Conservation (phyloP, 768 basidiomycete genomes). For the Ramaria sp. region DNA sequence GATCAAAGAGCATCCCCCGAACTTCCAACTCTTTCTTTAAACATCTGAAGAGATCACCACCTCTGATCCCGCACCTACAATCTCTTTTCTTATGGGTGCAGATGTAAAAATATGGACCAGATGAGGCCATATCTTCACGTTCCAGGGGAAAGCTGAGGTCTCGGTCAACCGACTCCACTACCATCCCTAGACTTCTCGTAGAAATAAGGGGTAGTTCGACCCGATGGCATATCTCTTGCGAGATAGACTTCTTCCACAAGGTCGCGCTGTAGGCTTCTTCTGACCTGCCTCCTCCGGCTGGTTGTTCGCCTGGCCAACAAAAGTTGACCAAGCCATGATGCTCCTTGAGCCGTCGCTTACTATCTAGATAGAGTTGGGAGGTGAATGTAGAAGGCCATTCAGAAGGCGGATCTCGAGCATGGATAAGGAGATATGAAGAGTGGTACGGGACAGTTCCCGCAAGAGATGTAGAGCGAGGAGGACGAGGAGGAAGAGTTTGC, state of each 20-base stretch:
- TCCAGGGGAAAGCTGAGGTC: slow-evolving; percentile 6
- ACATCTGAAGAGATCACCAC: slow-evolving; percentile 43
- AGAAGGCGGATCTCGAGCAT: slow-evolving; percentile 36
- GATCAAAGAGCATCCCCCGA: slow-evolving; percentile 18
- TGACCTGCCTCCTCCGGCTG: slow-evolving; percentile 10
- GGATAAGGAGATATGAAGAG: slow-evolving; percentile 44
- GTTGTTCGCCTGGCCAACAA: slow-evolving; percentile 32
- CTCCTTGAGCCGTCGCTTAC: slow-evolving; percentile 32
- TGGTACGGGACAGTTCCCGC: slow-evolving; percentile 47
- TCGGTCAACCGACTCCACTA: slow-evolving; percentile 18
- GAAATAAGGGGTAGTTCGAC: neutral
- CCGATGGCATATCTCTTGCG: slow-evolving; percentile 6
- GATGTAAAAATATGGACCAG: slow-evolving; percentile 41
- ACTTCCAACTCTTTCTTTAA: slow-evolving; percentile 41
- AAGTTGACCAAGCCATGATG: slow-evolving; percentile 55
- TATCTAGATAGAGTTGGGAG: slow-evolving; percentile 34
- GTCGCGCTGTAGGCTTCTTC: neutral
- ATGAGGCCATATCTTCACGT: slow-evolving; percentile 14
- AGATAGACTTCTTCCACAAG: slow-evolving; percentile 11
- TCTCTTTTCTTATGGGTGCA: slow-evolving; percentile 75
- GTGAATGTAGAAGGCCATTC: slow-evolving; percentile 36
- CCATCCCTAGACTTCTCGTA: slow-evolving; percentile 8
- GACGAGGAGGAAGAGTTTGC: neutral
- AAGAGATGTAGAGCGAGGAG: slow-evolving; percentile 14
- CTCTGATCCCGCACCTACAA: slow-evolving; percentile 66